Conservation (phyloP, 352 stramenopile species). For the Phytophthora parvispora region DNA sequence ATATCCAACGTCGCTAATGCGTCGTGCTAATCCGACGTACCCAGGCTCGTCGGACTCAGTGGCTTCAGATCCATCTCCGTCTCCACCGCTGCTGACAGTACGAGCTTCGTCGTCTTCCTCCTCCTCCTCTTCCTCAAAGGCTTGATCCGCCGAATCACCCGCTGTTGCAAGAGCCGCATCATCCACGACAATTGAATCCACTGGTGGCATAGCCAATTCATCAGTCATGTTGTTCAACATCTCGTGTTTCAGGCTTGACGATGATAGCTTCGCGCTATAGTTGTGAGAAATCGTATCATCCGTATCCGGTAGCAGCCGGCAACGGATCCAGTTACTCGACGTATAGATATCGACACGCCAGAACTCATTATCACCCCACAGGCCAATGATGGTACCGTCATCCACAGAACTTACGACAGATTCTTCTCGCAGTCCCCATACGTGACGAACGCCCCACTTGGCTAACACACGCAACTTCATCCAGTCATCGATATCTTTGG, state of each 20-base stretch:
- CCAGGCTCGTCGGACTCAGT: conserved; percentile 31
- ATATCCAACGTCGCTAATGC: conserved; percentile 47
- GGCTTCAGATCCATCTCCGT: conserved; percentile 40
- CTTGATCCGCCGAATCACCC: conserved; percentile 29
- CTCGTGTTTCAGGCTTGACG: conserved; percentile 42
- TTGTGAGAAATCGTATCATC: conserved; percentile 73
- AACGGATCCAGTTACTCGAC: conserved; percentile 91
- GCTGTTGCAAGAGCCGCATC: conserved; percentile 27
- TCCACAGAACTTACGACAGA: conserved; percentile 24
- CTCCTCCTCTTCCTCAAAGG: conserved; percentile 62
- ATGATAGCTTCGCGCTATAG: conserved; percentile 39
- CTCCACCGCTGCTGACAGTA: conserved; percentile 36
- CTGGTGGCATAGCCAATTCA: conserved; percentile 41
- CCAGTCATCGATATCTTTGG: conserved; percentile 90
- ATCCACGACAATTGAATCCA: conserved; percentile 52
- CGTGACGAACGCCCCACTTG: conserved; percentile 85
- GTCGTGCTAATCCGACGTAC: conserved; percentile 42
- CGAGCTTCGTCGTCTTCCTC: conserved; percentile 49
- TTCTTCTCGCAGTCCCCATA: conserved; percentile 62
- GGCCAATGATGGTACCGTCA: conserved; percentile 40
- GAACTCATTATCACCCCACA: conserved; percentile 74
- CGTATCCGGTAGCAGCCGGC: conserved; percentile 81
- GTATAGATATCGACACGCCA: conserved; percentile 88
- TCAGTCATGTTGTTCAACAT: conserved; percentile 46
- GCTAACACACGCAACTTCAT: conserved; percentile 84